Conservation (phyloP, 352 stramenopile species). For the Globisporangium sylvaticum region DNA sequence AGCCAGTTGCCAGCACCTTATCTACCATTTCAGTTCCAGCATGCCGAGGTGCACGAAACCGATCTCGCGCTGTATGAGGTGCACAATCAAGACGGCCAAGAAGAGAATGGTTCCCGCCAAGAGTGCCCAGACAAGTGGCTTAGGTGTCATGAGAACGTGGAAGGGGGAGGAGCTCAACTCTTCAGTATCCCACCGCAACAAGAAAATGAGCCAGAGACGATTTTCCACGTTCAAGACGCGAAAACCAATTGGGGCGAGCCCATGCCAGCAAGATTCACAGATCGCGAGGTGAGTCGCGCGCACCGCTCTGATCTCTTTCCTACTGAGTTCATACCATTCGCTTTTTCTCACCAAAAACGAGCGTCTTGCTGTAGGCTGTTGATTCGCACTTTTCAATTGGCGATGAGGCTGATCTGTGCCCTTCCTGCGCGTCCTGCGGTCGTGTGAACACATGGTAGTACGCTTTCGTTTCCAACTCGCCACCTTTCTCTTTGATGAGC, state of each 20-base stretch:
- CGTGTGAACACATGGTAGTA: neutral
- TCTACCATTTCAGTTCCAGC: neutral
- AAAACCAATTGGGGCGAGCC: slow-evolving; percentile 13
- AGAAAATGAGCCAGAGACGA: neutral
- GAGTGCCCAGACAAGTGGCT: neutral
- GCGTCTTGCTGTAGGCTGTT: neutral
- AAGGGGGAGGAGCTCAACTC: no score
- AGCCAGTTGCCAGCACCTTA: neutral
- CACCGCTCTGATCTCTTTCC: neutral
- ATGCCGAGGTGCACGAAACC: neutral
- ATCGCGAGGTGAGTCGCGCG: neutral
- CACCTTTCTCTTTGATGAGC: neutral
- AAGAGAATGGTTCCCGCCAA: neutral
- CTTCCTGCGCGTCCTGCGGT: neutral
- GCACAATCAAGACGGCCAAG: neutral
- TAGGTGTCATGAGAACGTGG: neutral
- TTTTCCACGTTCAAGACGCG: slow-evolving; percentile 16
- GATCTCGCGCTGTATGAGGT: neutral
- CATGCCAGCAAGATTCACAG: neutral
- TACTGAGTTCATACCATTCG: neutral
- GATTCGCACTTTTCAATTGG: neutral
- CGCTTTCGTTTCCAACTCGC: neutral
- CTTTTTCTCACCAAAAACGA: neutral
- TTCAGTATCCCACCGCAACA: neutral
- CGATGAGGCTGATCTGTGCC: neutral